Percentiles rank a stretch among this genome's conserved stretches.
Evolutionary conservation across 805 yeast genomes (phyloP).

Genomic region (Candida pseudoglaebosa): DNA sequence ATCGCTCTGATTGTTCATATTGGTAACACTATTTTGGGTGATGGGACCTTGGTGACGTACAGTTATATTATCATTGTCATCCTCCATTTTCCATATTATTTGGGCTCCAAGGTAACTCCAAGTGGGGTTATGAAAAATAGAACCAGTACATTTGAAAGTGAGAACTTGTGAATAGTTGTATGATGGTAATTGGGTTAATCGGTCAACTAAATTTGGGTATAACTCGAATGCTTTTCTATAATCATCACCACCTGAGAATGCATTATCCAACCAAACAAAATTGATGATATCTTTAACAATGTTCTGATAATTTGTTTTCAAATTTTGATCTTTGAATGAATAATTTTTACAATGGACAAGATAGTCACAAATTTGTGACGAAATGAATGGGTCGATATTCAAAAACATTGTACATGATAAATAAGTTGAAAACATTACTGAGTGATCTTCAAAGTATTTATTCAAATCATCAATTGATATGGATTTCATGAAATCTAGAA

Average conservation of each 20-base stretch:
- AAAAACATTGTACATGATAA: conserved; percentile 37
- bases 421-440: conserved; percentile 37
- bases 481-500: conserved; percentile 11
- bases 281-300: conserved; percentile 56
- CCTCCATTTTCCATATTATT: conserved; percentile 46
- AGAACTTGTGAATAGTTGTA: conserved; percentile 24
- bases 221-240: conserved; percentile 32
- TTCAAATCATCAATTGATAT: conserved; percentile 9
- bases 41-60: conserved; percentile 52
- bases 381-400: conserved; percentile 39
- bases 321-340: conserved; percentile 17
- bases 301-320: conserved; percentile 40
- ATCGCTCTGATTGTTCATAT: conserved; percentile 22
- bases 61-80: conserved; percentile 24
- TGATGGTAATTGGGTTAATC: conserved; percentile 24
- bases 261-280: conserved; percentile 52
- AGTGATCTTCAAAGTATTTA: conserved; percentile 9
- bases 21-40: conserved; percentile 37
- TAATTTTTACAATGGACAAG: conserved; percentile 39
- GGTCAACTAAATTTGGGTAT: conserved; percentile 28
- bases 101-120: conserved; percentile 43
- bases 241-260: conserved; percentile 28
- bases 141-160: conserved; percentile 20
- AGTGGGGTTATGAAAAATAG: conserved; percentile 49
- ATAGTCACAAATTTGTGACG: conserved; percentile 46